Conservation (phyloP, 768 basidiomycete species). For the Cystofilobasidium bisporidii region DNA sequence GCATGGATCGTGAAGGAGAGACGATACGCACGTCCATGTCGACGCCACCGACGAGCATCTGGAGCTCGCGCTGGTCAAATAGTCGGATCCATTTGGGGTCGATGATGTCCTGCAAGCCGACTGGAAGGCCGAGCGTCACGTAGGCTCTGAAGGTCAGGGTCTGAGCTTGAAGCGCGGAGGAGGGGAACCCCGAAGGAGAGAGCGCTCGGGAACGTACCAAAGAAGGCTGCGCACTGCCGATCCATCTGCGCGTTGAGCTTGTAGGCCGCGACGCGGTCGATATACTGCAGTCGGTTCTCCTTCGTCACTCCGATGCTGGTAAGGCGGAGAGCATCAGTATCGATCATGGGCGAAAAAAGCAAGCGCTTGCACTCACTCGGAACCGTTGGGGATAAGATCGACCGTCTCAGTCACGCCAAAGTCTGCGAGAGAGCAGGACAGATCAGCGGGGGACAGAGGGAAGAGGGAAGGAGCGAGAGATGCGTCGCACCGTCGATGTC, state of each 20-base stretch:
- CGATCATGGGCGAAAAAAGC: slow-evolving; percentile 49
- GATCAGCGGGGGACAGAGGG: background rate
- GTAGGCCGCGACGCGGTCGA: slow-evolving; percentile 79
- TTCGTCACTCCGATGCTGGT: slow-evolving; percentile 66
- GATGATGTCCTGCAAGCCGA: slow-evolving; percentile 84
- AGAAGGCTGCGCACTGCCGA: slow-evolving; percentile 57
- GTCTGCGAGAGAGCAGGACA: slow-evolving; percentile 45
- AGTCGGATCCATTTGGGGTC: slow-evolving; percentile 88
- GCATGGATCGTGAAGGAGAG: background rate
- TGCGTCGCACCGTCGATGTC: slow-evolving; percentile 78
- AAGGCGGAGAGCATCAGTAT: background rate
- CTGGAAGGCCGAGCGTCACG: too few species aligned
- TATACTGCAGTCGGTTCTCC: slow-evolving; percentile 82
- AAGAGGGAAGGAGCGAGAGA: too few species aligned
- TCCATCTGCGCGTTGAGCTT: slow-evolving; percentile 53
- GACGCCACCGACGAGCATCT: slow-evolving; percentile 80
- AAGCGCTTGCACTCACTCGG: slow-evolving; percentile 4
- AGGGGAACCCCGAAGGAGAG: too few species aligned
- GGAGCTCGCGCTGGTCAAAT: slow-evolving; percentile 95
- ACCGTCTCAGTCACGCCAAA: slow-evolving; percentile 66
- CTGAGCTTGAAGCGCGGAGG: too few species aligned
- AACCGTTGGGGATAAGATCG: slow-evolving; percentile 59
- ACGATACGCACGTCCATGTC: slow-evolving; percentile 41
- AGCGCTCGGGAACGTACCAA: slow-evolving; percentile 40
- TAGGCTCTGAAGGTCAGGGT: too few species aligned